Base-by-base conservation (phyloP, 1,284 basidiomycete species). In the Pseudozyma sp. region DNA sequence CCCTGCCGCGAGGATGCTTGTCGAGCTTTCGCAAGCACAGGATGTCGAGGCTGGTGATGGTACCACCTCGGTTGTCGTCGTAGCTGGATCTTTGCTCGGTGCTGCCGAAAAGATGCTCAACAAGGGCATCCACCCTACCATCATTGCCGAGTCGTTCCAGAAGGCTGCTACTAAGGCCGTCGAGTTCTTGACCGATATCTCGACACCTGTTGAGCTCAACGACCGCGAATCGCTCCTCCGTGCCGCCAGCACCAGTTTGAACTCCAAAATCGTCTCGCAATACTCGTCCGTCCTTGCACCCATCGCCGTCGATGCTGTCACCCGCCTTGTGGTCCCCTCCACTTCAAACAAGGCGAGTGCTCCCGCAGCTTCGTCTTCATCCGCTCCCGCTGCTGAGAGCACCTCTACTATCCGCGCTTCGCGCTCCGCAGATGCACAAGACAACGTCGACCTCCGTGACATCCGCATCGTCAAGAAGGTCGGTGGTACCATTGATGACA, bases 251-350 rank as follows among this genome's bases (percentile, higher is more conserved):
- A 99, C 97, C 0, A 94, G 93, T 61, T 87, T 99, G 55, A 98
- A 97, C 87, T 99, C 96, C 59, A 99, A 98, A 94, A 97, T 99
- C 80, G 97, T 99, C 50, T 98, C 96, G 18, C 97, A 99, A 89
- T 99, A 98, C 86, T 99, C 97, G 5, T 93, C 95, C 11, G 94
- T 93, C 42, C 90, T 99, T 61, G 94, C 97, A 13, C 97, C 97
- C 47, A 99, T 99, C 77, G 97, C 97, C 39, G 97, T 99, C 21
- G 89, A 91, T 63, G 95, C 96, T n/a, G 97, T 99, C 55, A 81
- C 81, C 14, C 80, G 83, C 42, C 76, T 84, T 14, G 62, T 84
- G 51, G 70, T 39, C 34, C 58, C 60, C 44, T 44, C 21, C 21
- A 56, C 69, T 13, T 50, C 69, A 7, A 18, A 70, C 42, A 55